phyloP scores from a whole-genome alignment of 345 rosid genomes.

The Cardamine occulta region DNA sequence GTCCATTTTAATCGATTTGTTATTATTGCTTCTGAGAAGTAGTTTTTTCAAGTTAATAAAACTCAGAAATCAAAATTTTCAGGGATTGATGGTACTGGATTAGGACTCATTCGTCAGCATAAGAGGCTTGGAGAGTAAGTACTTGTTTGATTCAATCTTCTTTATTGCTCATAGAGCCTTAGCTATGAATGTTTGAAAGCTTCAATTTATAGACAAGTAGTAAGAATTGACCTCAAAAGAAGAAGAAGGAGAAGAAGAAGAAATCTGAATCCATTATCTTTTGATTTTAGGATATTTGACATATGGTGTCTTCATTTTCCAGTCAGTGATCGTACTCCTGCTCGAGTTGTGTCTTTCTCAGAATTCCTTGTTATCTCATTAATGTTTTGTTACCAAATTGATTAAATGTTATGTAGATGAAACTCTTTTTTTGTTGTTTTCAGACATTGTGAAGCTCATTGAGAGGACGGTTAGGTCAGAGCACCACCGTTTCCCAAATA shows the following conservation, averaged over 20 bases:
- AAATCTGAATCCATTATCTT: neutral
- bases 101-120: slow-evolving; percentile 68
- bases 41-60: neutral
- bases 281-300: slow-evolving; percentile 59
- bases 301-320: slow-evolving; percentile 78
- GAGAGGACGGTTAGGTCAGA: slow-evolving; percentile 57
- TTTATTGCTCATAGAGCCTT: neutral
- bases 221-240: neutral
- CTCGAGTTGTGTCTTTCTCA: slow-evolving; percentile 47
- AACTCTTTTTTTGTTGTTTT: neutral
- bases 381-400: neutral
- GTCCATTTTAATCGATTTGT: slow-evolving; percentile 3
- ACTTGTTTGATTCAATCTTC: neutral
- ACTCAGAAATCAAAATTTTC: neutral
- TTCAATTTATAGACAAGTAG: neutral
- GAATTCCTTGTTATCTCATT: neutral
- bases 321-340: slow-evolving; percentile 59
- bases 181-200: neutral
- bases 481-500: slow-evolving; percentile 44
- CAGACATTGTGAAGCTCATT: slow-evolving; percentile 60
- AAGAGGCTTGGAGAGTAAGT: slow-evolving; percentile 62
- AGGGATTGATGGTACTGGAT: slow-evolving; percentile 85
- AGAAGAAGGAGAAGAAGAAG: neutral
- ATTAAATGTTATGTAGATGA: slow-evolving; percentile 14
- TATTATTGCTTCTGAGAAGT: neutral